These are phyloP conservation scores for Porogramme epimiltina DNA, from an alignment of 1,284 basidiomycete genomes.

Conservation along the genomic window DNA sequence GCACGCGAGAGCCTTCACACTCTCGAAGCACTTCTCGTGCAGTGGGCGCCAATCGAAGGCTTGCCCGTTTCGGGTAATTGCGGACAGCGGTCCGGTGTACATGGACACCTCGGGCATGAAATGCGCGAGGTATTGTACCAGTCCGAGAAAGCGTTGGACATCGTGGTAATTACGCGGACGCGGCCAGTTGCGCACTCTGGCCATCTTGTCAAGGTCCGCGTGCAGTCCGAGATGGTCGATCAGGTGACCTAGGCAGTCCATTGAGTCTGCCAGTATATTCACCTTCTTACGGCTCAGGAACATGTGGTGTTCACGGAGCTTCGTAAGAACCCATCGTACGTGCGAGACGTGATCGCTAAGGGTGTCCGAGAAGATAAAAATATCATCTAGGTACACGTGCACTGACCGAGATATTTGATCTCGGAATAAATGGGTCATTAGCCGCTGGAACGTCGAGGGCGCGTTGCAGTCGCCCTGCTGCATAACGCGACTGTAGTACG, in stretches of 20 bases:
- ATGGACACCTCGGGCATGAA: constrained; percentile 35
- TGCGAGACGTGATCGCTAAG: constrained; percentile 31
- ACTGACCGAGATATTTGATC: constrained; percentile 30
- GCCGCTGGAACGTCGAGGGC: constrained; percentile 32
- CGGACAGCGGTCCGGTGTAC: constrained; percentile 26
- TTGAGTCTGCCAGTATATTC: constrained; percentile 18
- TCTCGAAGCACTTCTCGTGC: constrained; percentile 37
- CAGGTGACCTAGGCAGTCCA: constrained; percentile 32
- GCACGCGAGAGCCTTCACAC: constrained; percentile 34
- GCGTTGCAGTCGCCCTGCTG: constrained; percentile 37
- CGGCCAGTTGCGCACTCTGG: constrained; percentile 17
- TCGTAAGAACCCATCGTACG: constrained; percentile 12
- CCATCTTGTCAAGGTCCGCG: constrained; percentile 29
- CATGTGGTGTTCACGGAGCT: constrained; percentile 16
- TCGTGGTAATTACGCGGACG: constrained; percentile 31
- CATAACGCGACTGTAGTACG: constrained; percentile 30
- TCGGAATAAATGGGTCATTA: constrained; percentile 35
- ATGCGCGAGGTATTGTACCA: constrained; percentile 39
- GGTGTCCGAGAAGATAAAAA: constrained; percentile 32
- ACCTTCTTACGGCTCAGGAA: constrained; percentile 27
- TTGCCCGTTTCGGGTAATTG: constrained; percentile 2
- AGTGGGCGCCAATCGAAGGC: constrained; percentile 28
- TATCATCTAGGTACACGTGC: constrained; percentile 36
- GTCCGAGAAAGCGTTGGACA: constrained; percentile 40
- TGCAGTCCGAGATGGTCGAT: constrained; percentile 32